Conservation (phyloP, 345 rosid genomes). For the Euphorbia tirucalli region DNA sequence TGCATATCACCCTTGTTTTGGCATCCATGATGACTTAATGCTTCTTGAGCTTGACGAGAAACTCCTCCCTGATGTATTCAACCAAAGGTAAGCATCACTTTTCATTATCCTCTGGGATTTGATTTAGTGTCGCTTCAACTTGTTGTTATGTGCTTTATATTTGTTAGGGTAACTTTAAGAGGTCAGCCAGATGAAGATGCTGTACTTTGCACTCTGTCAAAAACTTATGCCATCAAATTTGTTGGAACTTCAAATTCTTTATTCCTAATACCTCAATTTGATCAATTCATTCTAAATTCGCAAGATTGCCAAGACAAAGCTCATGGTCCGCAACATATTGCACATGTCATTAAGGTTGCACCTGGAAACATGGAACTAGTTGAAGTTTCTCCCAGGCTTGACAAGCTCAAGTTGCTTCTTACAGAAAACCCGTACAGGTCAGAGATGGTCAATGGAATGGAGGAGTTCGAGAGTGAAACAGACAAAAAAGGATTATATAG, state of each 20-base stretch:
- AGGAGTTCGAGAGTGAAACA: slow-evolving; percentile 32
- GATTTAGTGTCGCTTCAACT: not conserved
- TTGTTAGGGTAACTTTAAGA: slow-evolving; percentile 63
- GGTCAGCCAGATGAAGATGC: slow-evolving; percentile 88
- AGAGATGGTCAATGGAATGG: slow-evolving; percentile 38
- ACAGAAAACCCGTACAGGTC: slow-evolving; percentile 48
- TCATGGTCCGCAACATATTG: slow-evolving; percentile 26
- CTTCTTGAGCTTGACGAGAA: slow-evolving; percentile 76
- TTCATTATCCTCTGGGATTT: not conserved
- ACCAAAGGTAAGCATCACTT: slow-evolving; percentile 47
- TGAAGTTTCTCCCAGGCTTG: slow-evolving; percentile 86
- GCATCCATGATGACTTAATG: slow-evolving; percentile 62
- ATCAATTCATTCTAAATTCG: slow-evolving; percentile 22
- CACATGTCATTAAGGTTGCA: slow-evolving; percentile 56
- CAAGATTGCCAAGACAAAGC: slow-evolving; percentile 27
- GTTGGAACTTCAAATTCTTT: slow-evolving; percentile 83
- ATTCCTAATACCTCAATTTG: slow-evolving; percentile 67
- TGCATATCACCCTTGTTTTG: slow-evolving; percentile 64
- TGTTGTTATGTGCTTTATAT: not conserved
- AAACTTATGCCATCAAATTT: slow-evolving; percentile 75
- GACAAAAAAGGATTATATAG: slow-evolving; percentile 37
- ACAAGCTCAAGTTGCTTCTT: slow-evolving; percentile 67
- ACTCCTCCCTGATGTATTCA: slow-evolving; percentile 61
- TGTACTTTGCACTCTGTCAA: slow-evolving; percentile 81
- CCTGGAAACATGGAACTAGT: slow-evolving; percentile 75